phyloP scores from a whole-genome alignment of 2,329 filamentous ascomycete genomes.

The Penicillium sp. region DNA sequence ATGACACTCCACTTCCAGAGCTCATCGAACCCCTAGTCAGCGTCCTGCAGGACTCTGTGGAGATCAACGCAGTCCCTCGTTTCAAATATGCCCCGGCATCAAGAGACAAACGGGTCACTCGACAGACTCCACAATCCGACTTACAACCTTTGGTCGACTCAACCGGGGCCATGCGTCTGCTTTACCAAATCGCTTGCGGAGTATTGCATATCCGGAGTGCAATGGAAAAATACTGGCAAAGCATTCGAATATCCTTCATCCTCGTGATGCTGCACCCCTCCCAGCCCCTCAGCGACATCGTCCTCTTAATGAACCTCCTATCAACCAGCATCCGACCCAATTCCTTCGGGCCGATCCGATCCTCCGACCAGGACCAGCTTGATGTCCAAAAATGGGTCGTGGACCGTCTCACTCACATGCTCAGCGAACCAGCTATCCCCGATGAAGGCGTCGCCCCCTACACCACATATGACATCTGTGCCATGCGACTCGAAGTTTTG shows the following conservation, averaged over 20 bases:
- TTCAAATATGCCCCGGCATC: constrained; percentile 49
- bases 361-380: constrained; percentile 40
- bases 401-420: constrained; percentile 59
- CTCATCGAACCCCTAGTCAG: constrained; percentile 42
- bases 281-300: constrained; percentile 59
- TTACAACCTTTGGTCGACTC: constrained; percentile 55
- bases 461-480: constrained; percentile 39
- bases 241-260: constrained; percentile 60
- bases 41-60: constrained; percentile 48
- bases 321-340: constrained; percentile 55
- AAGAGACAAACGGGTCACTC: constrained; percentile 41
- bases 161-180: constrained; percentile 55
- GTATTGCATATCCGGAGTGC: constrained; percentile 48
- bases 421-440: constrained; percentile 55
- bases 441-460: constrained; percentile 47
- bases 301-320: constrained; percentile 57
- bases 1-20: constrained; percentile 38
- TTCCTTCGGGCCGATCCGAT: constrained; percentile 58
- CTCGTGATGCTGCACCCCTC: constrained; percentile 60
- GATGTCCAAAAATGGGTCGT: constrained; percentile 52
- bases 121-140: constrained; percentile 43
- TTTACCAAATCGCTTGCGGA: constrained; percentile 55
- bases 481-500: constrained; percentile 48
- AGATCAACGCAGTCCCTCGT: constrained; percentile 58
- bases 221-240: constrained; percentile 55